These are phyloP conservation scores for Kluyveromyces sp. DNA, from an alignment of 1,139 yeast species.

Conservation along the genomic window DNA sequence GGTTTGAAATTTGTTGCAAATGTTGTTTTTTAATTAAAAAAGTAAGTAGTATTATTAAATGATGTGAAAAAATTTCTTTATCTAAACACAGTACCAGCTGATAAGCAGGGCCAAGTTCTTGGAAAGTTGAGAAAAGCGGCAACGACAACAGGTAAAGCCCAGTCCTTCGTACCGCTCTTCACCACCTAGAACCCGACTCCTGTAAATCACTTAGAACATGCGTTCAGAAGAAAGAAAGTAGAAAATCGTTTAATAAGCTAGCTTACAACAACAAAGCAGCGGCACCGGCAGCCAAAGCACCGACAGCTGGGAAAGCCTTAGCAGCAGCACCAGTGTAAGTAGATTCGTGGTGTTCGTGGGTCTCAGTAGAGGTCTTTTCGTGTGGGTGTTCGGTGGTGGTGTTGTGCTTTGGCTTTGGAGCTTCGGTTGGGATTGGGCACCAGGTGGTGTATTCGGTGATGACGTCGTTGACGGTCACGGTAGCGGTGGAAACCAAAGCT, in stretches of 20 bases:
- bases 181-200: too few species aligned
- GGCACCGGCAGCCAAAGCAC: constrained; percentile 35
- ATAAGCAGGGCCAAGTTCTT: too few species aligned
- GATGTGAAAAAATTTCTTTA: constrained; percentile 1
- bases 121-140: too few species aligned
- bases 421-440: constrained; percentile 27
- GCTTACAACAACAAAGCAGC: constrained; percentile 35
- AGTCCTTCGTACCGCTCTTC: too few species aligned
- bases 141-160: too few species aligned
- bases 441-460: constrained; percentile 33
- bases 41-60: constrained; percentile 1
- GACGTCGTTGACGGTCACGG: constrained; percentile 31
- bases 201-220: neutral
- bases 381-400: constrained; percentile 10
- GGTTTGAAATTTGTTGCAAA: neutral
- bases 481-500: constrained; percentile 33
- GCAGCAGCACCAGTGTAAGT: constrained; percentile 27
- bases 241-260: constrained; percentile 1
- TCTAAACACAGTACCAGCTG: neutral
- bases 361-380: constrained; percentile 8
- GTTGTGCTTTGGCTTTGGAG: constrained; percentile 4
- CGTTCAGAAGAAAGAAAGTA: neutral
- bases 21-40: neutral
- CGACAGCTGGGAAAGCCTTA: constrained; percentile 34
- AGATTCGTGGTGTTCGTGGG: constrained; percentile 2